Conservation (phyloP, 1,284 basidiomycete genomes). For the Ustilago cynodontis region DNA sequence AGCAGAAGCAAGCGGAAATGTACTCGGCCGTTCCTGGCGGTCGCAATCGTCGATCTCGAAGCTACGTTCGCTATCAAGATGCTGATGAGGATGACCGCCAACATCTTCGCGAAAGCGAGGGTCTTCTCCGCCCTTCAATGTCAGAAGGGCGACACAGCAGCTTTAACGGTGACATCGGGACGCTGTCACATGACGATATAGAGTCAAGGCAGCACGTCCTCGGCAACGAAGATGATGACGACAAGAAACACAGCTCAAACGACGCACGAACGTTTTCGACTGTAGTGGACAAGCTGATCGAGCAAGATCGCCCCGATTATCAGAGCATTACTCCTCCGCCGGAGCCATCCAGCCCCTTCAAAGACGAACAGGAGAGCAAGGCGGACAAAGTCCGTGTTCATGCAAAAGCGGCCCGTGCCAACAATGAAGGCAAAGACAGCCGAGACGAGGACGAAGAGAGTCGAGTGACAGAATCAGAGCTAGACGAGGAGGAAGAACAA, state of each 20-base stretch:
- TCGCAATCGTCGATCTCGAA: conserved; percentile 39
- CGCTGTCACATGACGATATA: not conserved
- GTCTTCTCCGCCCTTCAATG: conserved; percentile 20
- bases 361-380: conserved; percentile 14
- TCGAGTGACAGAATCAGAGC: conserved; percentile 52
- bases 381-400: conserved; percentile 35
- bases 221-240: conserved; percentile 29
- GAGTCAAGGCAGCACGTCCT: conserved; percentile 23
- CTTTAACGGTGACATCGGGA: conserved; percentile 8
- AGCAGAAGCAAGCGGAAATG: conserved; percentile 49
- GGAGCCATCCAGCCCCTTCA: conserved; percentile 17
- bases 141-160: conserved; percentile 1
- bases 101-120: conserved; percentile 25
- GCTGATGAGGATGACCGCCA: conserved; percentile 5
- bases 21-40: conserved; percentile 44
- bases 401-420: conserved; percentile 19
- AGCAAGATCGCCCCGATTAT: conserved; percentile 44
- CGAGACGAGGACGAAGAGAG: conserved; percentile 29
- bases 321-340: conserved; percentile 41
- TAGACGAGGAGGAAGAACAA: conserved; percentile 54
- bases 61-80: conserved; percentile 40
- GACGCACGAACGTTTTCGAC: conserved; percentile 14
- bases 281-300: conserved; percentile 21
- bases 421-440: not conserved
- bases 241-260: conserved; percentile 10